A percentile compares a stretch with the other conserved stretches of the same genome.
Conservation (phyloP, 306 rosid species). For the Lagenaria siceraria region DNA sequence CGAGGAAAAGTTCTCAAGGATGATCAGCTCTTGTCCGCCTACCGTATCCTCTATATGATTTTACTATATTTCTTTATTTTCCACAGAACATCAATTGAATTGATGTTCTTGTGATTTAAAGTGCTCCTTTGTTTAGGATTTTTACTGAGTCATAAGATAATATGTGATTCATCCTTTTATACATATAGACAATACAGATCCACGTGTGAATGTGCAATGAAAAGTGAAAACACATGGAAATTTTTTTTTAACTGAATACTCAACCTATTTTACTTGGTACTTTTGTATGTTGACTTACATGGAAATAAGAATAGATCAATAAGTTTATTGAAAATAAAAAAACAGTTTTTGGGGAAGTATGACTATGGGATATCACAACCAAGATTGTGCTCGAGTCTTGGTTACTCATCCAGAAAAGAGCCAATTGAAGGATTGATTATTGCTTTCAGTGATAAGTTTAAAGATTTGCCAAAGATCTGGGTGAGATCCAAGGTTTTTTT, state of each 20-base stretch:
- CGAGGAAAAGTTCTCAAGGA: constrained; percentile 62
- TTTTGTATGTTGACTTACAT: background rate
- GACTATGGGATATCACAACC: background rate
- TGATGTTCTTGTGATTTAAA: background rate
- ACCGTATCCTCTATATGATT: constrained; percentile 37
- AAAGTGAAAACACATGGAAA: background rate
- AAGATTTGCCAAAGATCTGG: background rate
- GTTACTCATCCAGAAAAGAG: background rate
- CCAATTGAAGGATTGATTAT: background rate
- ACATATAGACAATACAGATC: background rate
- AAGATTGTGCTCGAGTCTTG: background rate
- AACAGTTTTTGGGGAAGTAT: background rate
- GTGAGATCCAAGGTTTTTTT: background rate
- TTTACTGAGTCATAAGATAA: background rate
- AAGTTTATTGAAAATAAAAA: background rate
- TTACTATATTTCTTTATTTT: background rate
- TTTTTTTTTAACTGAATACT: background rate
- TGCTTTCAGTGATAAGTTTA: background rate
- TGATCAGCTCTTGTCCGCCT: constrained; percentile 53
- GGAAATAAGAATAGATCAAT: background rate
- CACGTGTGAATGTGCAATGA: background rate
- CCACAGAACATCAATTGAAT: background rate
- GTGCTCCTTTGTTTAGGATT: background rate
- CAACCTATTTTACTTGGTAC: background rate
- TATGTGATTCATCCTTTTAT: background rate